Conservation (phyloP, 306 rosid genomes). For the Prinsepia uniflora region DNA sequence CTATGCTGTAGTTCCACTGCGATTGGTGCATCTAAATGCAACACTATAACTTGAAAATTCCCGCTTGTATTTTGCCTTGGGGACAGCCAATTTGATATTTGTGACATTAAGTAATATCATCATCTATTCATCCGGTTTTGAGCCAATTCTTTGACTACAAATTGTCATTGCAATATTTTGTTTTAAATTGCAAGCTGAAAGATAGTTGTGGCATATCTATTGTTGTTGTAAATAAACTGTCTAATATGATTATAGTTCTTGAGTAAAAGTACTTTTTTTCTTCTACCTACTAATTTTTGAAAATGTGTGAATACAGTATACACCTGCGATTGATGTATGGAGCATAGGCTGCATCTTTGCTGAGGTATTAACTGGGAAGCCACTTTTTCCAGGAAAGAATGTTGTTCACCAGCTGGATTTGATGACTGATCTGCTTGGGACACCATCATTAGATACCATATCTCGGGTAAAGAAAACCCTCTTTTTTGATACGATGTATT, state of each 20-base stretch:
- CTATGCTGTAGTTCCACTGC: neutral
- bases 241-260: neutral
- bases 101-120: neutral
- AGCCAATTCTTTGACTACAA: neutral
- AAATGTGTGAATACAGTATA: constrained; percentile 58
- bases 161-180: neutral
- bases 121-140: neutral
- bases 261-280: neutral
- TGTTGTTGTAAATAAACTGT: neutral
- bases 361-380: constrained; percentile 84
- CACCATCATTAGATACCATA: constrained; percentile 82
- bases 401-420: constrained; percentile 94
- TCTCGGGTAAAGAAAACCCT: constrained; percentile 50
- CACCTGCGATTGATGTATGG: constrained; percentile 98
- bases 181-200: neutral
- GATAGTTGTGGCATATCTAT: neutral
- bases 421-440: constrained; percentile 94
- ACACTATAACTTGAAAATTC: neutral
- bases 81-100: neutral
- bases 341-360: constrained; percentile 97
- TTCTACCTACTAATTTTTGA: neutral
- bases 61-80: neutral
- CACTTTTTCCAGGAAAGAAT: constrained; percentile 95
- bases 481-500: constrained; percentile 9
- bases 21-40: constrained; percentile 3